Conservation (phyloP, 257 asterid species). For the Gentiana macrophylla region DNA sequence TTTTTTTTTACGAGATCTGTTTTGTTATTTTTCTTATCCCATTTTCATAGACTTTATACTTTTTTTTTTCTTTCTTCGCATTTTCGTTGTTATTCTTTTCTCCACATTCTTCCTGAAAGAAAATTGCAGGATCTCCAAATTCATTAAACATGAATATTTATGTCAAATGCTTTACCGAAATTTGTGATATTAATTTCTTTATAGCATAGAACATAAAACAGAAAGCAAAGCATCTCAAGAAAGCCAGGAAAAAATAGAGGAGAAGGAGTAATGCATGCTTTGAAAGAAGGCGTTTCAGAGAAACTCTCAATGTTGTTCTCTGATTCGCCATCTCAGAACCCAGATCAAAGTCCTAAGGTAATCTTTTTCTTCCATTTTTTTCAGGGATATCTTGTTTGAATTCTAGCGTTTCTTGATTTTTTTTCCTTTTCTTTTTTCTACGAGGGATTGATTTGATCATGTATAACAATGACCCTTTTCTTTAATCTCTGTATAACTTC, state of each 20-base stretch:
- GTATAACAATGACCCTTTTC: constrained; percentile 1
- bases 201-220: too few species aligned
- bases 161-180: too few species aligned
- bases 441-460: background rate
- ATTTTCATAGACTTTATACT: too few species aligned
- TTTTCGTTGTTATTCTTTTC: too few species aligned
- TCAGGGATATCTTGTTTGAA: background rate
- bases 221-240: background rate
- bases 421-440: constrained; percentile 5
- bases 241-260: background rate
- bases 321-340: constrained; percentile 49
- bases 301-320: constrained; percentile 61
- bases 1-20: too few species aligned
- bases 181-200: too few species aligned
- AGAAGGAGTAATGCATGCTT: constrained; percentile 45
- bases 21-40: too few species aligned
- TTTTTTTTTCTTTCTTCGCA: too few species aligned
- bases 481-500: background rate
- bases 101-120: too few species aligned
- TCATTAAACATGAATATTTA: too few species aligned
- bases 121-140: too few species aligned
- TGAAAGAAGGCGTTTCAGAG: constrained; percentile 58
- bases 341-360: constrained; percentile 65
- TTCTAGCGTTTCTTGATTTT: background rate
- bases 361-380: constrained; percentile 8